phyloP scores from a whole-genome alignment of 139 green algal species.

The Limnomonas spitsbergensis region DNA sequence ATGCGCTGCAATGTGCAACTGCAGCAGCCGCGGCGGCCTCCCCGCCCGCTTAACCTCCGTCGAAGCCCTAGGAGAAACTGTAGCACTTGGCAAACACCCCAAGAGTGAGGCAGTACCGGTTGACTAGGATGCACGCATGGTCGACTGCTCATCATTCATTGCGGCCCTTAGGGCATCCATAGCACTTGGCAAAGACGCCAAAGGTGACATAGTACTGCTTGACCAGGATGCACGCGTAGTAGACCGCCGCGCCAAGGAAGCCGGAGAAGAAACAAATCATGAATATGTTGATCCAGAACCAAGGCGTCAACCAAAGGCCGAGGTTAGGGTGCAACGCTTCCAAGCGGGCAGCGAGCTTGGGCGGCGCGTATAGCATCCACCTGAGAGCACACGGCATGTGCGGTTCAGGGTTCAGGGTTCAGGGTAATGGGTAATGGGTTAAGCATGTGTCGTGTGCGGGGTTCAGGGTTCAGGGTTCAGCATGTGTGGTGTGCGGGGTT shows the following conservation, averaged over 20 bases:
- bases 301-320: conserved; percentile 10
- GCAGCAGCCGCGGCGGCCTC: too few relatives aligned
- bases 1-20: too few relatives aligned
- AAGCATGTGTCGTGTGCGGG: too few relatives aligned
- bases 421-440: too few relatives aligned
- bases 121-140: background rate
- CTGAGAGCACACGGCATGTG: too few relatives aligned
- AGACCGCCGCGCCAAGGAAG: conserved; percentile 7
- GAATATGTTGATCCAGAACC: background rate
- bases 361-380: background rate
- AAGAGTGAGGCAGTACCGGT: background rate
- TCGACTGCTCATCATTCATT: too few relatives aligned
- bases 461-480: too few relatives aligned
- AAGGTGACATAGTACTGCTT: background rate
- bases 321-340: conserved; percentile 1
- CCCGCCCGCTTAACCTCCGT: too few relatives aligned
- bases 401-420: too few relatives aligned
- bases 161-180: background rate
- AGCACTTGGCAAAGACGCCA: background rate
- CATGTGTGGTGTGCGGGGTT: too few relatives aligned
- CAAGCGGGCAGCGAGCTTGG: background rate
- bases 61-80: too few relatives aligned
- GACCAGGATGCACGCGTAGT: background rate
- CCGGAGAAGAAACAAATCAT: conserved; percentile 14
- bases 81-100: background rate